phyloP scores from a whole-genome alignment of 345 rosid genomes.

The Melastoma malabathricum region DNA sequence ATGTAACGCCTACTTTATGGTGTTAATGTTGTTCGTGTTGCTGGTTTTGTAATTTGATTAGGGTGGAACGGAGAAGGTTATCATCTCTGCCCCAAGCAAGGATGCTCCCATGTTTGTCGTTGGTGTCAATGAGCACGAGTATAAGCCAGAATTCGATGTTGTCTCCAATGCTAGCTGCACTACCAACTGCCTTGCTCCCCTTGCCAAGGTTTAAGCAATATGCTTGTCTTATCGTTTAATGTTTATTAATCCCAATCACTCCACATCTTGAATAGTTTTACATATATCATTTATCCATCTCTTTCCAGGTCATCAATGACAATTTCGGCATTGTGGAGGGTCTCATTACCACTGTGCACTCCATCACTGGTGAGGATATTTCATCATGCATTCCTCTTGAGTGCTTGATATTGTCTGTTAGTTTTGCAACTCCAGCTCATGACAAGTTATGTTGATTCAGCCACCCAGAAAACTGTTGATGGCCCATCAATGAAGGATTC shows the following conservation, averaged over 20 bases:
- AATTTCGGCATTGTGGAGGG: slow-evolving; percentile 90
- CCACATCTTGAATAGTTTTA: background rate
- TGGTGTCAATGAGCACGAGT: slow-evolving; percentile 85
- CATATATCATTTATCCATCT: background rate
- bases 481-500: slow-evolving; percentile 89
- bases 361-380: slow-evolving; percentile 46
- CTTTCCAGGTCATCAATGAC: slow-evolving; percentile 57
- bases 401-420: background rate
- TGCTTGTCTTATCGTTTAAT: background rate
- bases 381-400: background rate
- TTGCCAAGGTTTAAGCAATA: slow-evolving; percentile 45
- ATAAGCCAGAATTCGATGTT: slow-evolving; percentile 57
- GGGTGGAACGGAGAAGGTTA: slow-evolving; percentile 97
- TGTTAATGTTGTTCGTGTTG: background rate
- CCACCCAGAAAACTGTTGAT: slow-evolving; percentile 93
- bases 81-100: slow-evolving; percentile 84
- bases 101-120: slow-evolving; percentile 96
- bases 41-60: slow-evolving; percentile 8
- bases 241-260: background rate
- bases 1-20: too few relatives aligned
- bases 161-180: slow-evolving; percentile 97
- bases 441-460: slow-evolving; percentile 14
- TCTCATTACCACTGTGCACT: slow-evolving; percentile 88
- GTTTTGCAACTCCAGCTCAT: background rate
- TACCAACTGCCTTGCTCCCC: slow-evolving; percentile 92